Conservation (phyloP, 208 protist genomes). For the Acanthamoeba lenticulata region DNA sequence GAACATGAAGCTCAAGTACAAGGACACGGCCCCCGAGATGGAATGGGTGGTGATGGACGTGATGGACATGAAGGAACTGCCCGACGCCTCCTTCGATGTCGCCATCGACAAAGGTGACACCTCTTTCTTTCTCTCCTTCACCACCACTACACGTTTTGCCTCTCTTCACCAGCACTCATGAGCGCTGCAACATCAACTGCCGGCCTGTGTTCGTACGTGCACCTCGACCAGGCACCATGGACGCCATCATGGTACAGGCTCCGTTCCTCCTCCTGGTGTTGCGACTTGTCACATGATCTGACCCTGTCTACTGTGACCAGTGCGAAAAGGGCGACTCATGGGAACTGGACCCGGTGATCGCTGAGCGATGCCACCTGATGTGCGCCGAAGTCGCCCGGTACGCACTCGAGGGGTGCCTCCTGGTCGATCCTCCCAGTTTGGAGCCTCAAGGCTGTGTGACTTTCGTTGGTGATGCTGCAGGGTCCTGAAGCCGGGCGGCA, state of each 20-base stretch:
- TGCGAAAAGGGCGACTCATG: slow-evolving; percentile 55
- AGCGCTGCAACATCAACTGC: too few relatives aligned
- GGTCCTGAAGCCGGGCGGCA: slow-evolving; percentile 66
- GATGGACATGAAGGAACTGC: slow-evolving; percentile 37
- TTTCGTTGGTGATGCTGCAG: slow-evolving; percentile 26
- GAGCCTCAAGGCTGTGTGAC: too few relatives aligned
- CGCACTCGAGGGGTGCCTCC: neutral
- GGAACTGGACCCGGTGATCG: slow-evolving; percentile 61
- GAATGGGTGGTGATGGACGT: slow-evolving; percentile 71
- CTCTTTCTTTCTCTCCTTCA: neutral
- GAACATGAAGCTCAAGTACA: slow-evolving; percentile 54
- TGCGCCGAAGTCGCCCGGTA: slow-evolving; percentile 13
- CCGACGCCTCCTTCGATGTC: slow-evolving; percentile 67
- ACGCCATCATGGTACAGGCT: slow-evolving; percentile 32
- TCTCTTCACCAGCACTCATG: too few relatives aligned
- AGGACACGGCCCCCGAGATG: slow-evolving; percentile 40
- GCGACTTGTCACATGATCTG: neutral
- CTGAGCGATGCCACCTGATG: slow-evolving; percentile 45
- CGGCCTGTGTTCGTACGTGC: too few relatives aligned
- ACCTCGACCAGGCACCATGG: neutral
- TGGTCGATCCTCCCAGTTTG: neutral
- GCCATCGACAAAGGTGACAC: slow-evolving; percentile 69
- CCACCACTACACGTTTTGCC: neutral
- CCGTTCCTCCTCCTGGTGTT: neutral
- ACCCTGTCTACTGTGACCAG: neutral